Evolutionary conservation across 2,329 filamentous ascomycete species (phyloP).

Genomic region (Exophiala spinifera): DNA sequence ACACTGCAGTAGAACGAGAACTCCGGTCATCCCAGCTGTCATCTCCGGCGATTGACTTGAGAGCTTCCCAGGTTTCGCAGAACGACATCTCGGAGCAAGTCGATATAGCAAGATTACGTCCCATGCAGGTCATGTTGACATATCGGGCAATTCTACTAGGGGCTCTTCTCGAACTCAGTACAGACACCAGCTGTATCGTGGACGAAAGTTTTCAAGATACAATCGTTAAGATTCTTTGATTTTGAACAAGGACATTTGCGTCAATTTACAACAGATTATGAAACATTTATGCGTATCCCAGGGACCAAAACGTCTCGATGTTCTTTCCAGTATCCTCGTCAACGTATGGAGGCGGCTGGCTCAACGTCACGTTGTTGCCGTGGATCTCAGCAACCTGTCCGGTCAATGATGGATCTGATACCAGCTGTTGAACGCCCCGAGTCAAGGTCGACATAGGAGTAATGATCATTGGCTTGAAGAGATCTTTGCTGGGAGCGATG

Average conservation of each 20-base stretch:
- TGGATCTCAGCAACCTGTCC: constrained; percentile 53
- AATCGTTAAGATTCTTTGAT: constrained; percentile 7
- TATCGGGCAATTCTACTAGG: constrained; percentile 7
- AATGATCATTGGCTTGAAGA: constrained; percentile 50
- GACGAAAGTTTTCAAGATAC: constrained; percentile 1
- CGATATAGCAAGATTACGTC: neutral
- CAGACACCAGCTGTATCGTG: constrained; percentile 8
- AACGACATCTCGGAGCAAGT: neutral
- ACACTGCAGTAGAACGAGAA: neutral
- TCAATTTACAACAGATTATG: neutral
- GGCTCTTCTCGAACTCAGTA: constrained; percentile 4
- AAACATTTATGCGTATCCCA: constrained; percentile 44
- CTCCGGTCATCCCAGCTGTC: neutral
- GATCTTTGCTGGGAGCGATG: constrained; percentile 43
- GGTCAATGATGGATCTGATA: constrained; percentile 40
- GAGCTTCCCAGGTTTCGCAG: neutral
- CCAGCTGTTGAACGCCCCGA: constrained; percentile 44
- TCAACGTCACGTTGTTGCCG: constrained; percentile 48
- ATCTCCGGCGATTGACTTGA: neutral
- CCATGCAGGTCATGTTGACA: neutral
- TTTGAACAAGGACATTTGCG: neutral
- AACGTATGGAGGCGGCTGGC: constrained; percentile 45
- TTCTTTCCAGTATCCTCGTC: constrained; percentile 50
- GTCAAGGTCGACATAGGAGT: constrained; percentile 52
- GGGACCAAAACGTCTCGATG: constrained; percentile 47